A percentile compares a stretch with the other conserved stretches of the same genome.
These are phyloP conservation scores for Trichoderma brevicompactum DNA, from an alignment of 2,329 filamentous ascomycete genomes.

Conservation along the genomic window DNA sequence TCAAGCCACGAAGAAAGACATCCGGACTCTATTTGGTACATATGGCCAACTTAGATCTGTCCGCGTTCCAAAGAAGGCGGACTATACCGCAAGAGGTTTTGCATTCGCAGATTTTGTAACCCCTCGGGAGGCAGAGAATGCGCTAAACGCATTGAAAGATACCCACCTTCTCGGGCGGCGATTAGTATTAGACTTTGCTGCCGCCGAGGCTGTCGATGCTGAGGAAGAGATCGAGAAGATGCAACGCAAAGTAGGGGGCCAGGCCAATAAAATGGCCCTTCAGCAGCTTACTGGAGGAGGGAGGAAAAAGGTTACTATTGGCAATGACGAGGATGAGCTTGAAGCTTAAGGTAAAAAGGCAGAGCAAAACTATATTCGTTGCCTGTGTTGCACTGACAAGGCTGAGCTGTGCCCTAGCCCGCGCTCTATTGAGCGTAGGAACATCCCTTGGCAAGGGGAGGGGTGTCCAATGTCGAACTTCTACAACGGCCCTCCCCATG, in stretches of 20 bases:
- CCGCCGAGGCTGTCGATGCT: constrained; percentile 84
- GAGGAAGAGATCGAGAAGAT: constrained; percentile 97
- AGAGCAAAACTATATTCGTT: constrained; percentile 31
- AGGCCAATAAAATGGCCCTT: constrained; percentile 87
- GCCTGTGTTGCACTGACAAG: constrained; percentile 28
- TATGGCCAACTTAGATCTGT: constrained; percentile 94
- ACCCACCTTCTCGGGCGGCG: constrained; percentile 91
- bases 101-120: constrained; percentile 97
- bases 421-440: constrained; percentile 24
- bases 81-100: constrained; percentile 85
- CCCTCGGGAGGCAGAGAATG: constrained; percentile 84
- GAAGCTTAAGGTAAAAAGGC: constrained; percentile 39
- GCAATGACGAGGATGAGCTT: constrained; percentile 67
- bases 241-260: constrained; percentile 91
- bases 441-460: constrained; percentile 34
- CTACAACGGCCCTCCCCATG: constrained; percentile 9
- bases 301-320: constrained; percentile 88
- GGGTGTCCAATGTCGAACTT: constrained; percentile 26
- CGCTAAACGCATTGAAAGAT: constrained; percentile 86
- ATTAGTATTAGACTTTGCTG: constrained; percentile 89
- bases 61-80: constrained; percentile 93
- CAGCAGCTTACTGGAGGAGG: constrained; percentile 84
- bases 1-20: constrained; percentile 90
- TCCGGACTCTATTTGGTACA: constrained; percentile 80
- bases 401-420: constrained; percentile 29